phyloP scores from a whole-genome alignment of 345 rosid genomes.

The Ceriops tagal region DNA sequence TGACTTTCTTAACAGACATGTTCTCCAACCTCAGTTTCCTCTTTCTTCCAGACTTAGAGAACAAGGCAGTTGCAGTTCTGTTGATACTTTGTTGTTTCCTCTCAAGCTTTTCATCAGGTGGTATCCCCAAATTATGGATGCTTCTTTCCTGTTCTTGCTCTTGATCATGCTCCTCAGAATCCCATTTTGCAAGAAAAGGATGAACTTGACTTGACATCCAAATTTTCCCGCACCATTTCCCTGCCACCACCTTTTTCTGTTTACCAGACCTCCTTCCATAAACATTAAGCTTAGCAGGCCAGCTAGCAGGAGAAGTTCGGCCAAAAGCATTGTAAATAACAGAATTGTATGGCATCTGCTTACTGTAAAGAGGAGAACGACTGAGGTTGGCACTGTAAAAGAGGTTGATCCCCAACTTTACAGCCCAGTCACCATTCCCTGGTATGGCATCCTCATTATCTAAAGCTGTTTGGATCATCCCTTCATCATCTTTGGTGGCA shows the following conservation, averaged over 20 bases:
- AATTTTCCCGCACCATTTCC: slow-evolving; percentile 97
- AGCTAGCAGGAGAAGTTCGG: slow-evolving; percentile 55
- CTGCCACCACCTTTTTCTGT: slow-evolving; percentile 80
- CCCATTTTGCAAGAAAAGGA: slow-evolving; percentile 52
- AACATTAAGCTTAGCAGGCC: slow-evolving; percentile 37
- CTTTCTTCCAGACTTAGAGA: slow-evolving; percentile 52
- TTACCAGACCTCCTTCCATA: slow-evolving; percentile 48
- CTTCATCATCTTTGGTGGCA: slow-evolving; percentile 67
- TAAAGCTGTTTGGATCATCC: slow-evolving; percentile 57
- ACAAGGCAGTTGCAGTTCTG: slow-evolving; percentile 33
- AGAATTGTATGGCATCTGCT: slow-evolving; percentile 94
- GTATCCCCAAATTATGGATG: slow-evolving; percentile 27
- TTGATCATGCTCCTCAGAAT: slow-evolving; percentile 54
- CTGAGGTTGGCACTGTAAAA: slow-evolving; percentile 83
- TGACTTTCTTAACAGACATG: slow-evolving; percentile 44
- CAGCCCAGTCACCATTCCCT: slow-evolving; percentile 91
- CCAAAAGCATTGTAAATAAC: slow-evolving; percentile 84
- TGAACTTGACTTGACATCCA: slow-evolving; percentile 99
- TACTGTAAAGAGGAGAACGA: slow-evolving; percentile 76
- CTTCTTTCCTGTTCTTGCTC: slow-evolving; percentile 37
- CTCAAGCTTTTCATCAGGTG: slow-evolving; percentile 47
- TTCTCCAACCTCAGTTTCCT: slow-evolving; percentile 49
- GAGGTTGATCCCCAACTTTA: slow-evolving; percentile 81
- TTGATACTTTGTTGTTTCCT: slow-evolving; percentile 29
- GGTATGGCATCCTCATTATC: slow-evolving; percentile 77